Base-by-base conservation (phyloP, 495 filamentous ascomycete genomes). In the Penicillium ochrochloron region DNA sequence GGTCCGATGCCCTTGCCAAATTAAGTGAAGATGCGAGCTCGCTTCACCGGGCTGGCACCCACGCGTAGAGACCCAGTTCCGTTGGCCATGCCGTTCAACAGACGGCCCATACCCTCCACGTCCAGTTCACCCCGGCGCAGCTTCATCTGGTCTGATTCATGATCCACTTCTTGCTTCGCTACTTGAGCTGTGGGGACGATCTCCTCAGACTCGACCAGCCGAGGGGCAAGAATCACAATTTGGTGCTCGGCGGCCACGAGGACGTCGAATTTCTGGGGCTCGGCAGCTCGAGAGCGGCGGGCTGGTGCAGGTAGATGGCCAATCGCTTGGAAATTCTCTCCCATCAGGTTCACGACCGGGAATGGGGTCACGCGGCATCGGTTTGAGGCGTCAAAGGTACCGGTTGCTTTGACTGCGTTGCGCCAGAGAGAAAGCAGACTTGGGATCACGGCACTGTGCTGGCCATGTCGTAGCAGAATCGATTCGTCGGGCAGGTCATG, bases 341-440 rank as follows among this genome's bases (percentile, higher is more conserved):
- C 90, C 74, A 90, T 83, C 5, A 91, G 73, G 0, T 85, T 74
- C 25, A 85, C 84, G 50, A 83, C 82, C 21, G 80, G 76, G 56
- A 84, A 75, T 17, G 75, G 64, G 2, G 78, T 77, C 17, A 82
- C 78, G 35, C 77, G 74, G 59, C 76, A 82, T 53, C 78, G 75
- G 62, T 80, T 80, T 3, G 80, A 83, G 8, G 78, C 67, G 51
- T 83, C 80, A 51, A 83, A 75, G 1, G 80, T 91, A 58, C 87
- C 87, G 10, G 83, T 84, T 9, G 86, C 79, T 53, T 82, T 85
- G n/a, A 80, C 80, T 15, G 84, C 82, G 59, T 84, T 87, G 10
- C 86, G 84, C 90, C 89, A 93, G 71, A 90, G 85, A 12, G 85
- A 85, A 3, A 86, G 71, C 31, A 93, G 76, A 34, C 85, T 86